These are phyloP conservation scores for Letharia lupina DNA, from an alignment of 495 filamentous ascomycete genomes.

Conservation along the genomic window DNA sequence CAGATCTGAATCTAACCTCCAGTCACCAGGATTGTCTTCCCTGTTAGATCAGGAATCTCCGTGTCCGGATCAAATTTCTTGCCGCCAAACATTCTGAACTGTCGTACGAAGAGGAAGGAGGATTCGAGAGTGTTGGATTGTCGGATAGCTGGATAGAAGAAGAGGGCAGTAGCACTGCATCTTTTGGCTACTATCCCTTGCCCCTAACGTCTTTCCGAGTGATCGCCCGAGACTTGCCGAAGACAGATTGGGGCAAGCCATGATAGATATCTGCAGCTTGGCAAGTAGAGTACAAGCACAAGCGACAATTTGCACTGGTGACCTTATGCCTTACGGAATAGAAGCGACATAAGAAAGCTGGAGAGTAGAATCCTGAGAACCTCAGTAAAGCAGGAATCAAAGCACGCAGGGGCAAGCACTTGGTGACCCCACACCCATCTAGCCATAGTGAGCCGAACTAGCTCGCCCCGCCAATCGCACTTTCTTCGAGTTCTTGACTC, in stretches of 20 bases:
- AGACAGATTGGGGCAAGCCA: not conserved
- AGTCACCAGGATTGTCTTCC: slow-evolving; percentile 53
- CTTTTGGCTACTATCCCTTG: not conserved
- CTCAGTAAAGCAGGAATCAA: no score
- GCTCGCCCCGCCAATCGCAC: slow-evolving; percentile 18
- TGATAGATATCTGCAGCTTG: not conserved
- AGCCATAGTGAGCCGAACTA: not conserved
- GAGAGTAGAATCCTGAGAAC: no score
- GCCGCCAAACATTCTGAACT: slow-evolving; percentile 10
- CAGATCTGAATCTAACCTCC: slow-evolving; percentile 38
- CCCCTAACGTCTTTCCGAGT: not conserved
- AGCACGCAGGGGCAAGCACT: not conserved
- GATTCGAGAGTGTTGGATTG: not conserved
- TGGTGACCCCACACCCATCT: not conserved
- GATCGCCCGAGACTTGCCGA: not conserved
- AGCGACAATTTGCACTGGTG: not conserved
- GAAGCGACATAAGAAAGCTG: not conserved
- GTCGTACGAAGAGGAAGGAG: not conserved
- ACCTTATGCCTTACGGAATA: not conserved
- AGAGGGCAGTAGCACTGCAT: not conserved
- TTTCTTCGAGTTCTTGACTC: slow-evolving; percentile 11
- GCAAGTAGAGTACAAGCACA: not conserved
- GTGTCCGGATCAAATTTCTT: slow-evolving; percentile 41
- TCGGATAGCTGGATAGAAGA: not conserved
- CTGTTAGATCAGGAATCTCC: slow-evolving; percentile 48